Percentiles rank a stretch among this genome's conserved stretches.
Conservation (phyloP, 2,329 filamentous ascomycete genomes). For the Madurella fahalii region DNA sequence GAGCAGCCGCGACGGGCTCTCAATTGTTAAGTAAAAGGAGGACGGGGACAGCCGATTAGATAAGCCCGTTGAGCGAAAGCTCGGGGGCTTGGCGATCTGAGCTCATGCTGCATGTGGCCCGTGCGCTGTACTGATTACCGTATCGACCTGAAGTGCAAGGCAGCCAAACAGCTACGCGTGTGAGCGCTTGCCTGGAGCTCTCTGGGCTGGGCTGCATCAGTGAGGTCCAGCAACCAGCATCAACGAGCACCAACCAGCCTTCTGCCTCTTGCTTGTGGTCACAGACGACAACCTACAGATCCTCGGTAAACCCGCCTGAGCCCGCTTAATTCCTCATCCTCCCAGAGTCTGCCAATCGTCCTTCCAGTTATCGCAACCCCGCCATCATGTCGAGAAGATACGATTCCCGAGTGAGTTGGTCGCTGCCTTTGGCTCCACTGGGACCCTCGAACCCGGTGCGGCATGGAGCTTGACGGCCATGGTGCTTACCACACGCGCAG, state of each 20-base stretch:
- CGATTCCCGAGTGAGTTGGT: slow-evolving; percentile 79
- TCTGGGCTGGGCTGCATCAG: slow-evolving; percentile 16
- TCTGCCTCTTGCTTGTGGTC: background rate
- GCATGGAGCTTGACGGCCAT: slow-evolving; percentile 4
- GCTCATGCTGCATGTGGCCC: background rate
- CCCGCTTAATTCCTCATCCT: background rate
- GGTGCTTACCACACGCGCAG: slow-evolving; percentile 43
- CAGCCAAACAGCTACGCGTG: slow-evolving; percentile 29
- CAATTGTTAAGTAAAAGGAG: slow-evolving; percentile 6
- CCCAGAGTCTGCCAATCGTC: background rate
- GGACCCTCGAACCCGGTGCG: slow-evolving; percentile 4
- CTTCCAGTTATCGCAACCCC: background rate
- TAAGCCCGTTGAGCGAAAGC: slow-evolving; percentile 7
- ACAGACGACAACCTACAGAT: background rate
- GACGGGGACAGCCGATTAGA: slow-evolving; percentile 12
- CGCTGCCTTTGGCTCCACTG: slow-evolving; percentile 18
- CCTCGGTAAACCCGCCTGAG: background rate
- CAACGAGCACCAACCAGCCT: slow-evolving; percentile 22
- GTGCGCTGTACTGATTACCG: background rate
- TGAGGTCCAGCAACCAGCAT: slow-evolving; percentile 19
- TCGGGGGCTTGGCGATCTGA: slow-evolving; percentile 5
- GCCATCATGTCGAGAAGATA: slow-evolving; percentile 85
- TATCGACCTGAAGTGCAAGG: slow-evolving; percentile 18
- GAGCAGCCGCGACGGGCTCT: slow-evolving; percentile 2
- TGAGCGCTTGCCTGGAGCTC: slow-evolving; percentile 44